Conservation (phyloP, 345 rosid species). For the Erodium maritimum region DNA sequence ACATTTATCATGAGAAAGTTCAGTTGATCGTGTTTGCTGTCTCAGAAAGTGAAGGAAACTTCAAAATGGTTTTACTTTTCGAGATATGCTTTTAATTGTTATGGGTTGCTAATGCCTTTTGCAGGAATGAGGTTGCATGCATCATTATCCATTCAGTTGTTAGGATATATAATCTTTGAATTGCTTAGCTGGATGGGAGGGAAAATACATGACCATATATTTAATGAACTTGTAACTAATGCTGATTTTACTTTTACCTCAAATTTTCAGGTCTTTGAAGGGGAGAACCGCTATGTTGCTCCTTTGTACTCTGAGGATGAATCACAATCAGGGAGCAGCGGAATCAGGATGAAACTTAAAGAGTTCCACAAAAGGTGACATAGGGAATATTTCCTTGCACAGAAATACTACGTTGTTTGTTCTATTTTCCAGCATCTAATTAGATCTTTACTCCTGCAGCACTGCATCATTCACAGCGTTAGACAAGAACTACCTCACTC, state of each 20-base stretch:
- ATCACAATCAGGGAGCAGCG: constrained; percentile 56
- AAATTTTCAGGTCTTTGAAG: constrained; percentile 23
- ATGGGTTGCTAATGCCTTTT: too few species aligned
- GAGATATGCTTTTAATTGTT: too few species aligned
- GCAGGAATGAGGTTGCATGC: background rate
- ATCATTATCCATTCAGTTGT: too few species aligned
- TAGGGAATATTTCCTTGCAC: constrained; percentile 3
- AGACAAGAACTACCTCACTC: constrained; percentile 74
- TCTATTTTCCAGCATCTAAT: background rate
- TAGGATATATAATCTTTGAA: too few species aligned
- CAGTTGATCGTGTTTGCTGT: too few species aligned
- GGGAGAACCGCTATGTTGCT: constrained; percentile 47
- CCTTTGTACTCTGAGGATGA: constrained; percentile 40
- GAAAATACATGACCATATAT: background rate
- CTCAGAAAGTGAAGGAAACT: too few species aligned
- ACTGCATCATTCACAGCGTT: constrained; percentile 62
- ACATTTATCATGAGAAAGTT: too few species aligned
- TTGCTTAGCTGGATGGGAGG: background rate
- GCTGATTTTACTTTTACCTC: background rate
- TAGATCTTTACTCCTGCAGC: constrained; percentile 26
- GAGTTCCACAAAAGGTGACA: constrained; percentile 70
- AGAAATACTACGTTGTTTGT: background rate
- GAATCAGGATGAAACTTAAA: constrained; percentile 66
- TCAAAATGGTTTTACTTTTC: too few species aligned
- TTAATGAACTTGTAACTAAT: background rate